A percentile compares a stretch with the other conserved stretches of the same genome.
Evolutionary conservation across 805 yeast genomes (phyloP).

Genomic region (Candida bentonensis): DNA sequence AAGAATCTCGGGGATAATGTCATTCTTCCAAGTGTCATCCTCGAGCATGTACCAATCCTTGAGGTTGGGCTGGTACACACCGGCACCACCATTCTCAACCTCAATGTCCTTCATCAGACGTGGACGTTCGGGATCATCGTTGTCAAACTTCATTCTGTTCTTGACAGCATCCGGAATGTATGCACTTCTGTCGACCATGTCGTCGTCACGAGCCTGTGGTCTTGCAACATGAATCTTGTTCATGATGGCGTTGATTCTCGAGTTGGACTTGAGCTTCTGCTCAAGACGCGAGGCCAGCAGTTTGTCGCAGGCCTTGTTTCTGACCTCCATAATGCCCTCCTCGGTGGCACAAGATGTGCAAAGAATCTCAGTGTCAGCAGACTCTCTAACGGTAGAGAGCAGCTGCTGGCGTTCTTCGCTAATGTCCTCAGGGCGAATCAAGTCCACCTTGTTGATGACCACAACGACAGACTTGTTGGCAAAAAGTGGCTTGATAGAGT

Average conservation of each 20-base stretch:
- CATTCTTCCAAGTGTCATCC: conserved; percentile 96
- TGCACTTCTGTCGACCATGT: conserved; percentile 49
- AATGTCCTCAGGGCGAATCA: conserved; percentile 72
- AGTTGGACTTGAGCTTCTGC: conserved; percentile 86
- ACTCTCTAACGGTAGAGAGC: conserved; percentile 40
- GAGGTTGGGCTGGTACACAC: conserved; percentile 88
- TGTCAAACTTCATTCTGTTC: conserved; percentile 50
- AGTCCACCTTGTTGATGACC: conserved; percentile 90
- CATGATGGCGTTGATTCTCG: conserved; percentile 75
- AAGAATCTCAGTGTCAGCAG: conserved; percentile 81
- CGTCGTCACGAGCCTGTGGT: conserved; percentile 81
- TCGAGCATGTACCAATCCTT: conserved; percentile 86
- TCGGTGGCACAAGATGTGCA: conserved; percentile 87
- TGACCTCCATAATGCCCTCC: conserved; percentile 87
- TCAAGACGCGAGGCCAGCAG: conserved; percentile 90
- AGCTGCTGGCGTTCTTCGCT: conserved; percentile 60
- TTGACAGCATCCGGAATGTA: conserved; percentile 68
- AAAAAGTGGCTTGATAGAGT: conserved; percentile 91
- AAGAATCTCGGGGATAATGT: conserved; percentile 89
- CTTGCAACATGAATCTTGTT: conserved; percentile 91
- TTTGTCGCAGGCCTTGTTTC: conserved; percentile 96
- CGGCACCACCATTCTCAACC: conserved; percentile 95
- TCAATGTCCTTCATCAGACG: conserved; percentile 85
- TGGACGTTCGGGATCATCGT: conserved; percentile 49
- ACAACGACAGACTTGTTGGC: conserved; percentile 94